Evolutionary conservation across 176 grass and related monocot species (phyloP), one percentile per base, ranked within the genome.

Genomic region (Puccinellia tenuiflora): DNA sequence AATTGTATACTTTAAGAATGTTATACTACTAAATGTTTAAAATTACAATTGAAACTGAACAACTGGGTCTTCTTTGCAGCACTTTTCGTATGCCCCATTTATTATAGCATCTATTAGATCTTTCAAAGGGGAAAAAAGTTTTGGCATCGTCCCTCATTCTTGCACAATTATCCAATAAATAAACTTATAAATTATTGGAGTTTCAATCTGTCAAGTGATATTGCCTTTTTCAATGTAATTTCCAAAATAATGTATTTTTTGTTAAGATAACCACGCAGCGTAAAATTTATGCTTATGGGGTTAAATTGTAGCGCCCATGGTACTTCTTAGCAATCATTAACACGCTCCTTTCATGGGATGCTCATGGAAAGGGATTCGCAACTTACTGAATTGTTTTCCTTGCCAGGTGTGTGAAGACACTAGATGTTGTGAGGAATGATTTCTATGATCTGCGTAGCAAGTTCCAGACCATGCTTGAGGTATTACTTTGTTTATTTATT

Each of bases 401-500:
- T 89, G 25, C 3, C 78, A 97, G 94, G 69, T 94, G 87, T 45
- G 12, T 88, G 3, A 80, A 37, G 43, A 45, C 79, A 20, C 39
- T 97, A 43, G 54, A 90, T 21, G 48, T 29, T 3, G 73, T 84
- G 10, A 91, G 56, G 76, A 64, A 16, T 82, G 80, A 86, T 46
- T 97, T 89, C 61, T 81, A 88, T 82, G 84, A 76, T 42, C 21
- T 88, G 6, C 75, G 78, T n/a, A 77, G 20, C 70, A 86, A 85
- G 82, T 88, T 97, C 30, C 80, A 73, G 9, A 59, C 20, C 39
- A 86, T 97, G 79, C 73, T 94, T 83, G 75, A 94, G 94, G 94
- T 97, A 88, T 62, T 84, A 68, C 14, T 21, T 75, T 64, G 14
- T 42, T 14, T 63, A 18, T 40, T 61, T 61, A 17, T 68, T 57